These are phyloP conservation scores for Annulohypoxylon nitens DNA, from an alignment of 495 filamentous ascomycete species.

Conservation along the genomic window DNA sequence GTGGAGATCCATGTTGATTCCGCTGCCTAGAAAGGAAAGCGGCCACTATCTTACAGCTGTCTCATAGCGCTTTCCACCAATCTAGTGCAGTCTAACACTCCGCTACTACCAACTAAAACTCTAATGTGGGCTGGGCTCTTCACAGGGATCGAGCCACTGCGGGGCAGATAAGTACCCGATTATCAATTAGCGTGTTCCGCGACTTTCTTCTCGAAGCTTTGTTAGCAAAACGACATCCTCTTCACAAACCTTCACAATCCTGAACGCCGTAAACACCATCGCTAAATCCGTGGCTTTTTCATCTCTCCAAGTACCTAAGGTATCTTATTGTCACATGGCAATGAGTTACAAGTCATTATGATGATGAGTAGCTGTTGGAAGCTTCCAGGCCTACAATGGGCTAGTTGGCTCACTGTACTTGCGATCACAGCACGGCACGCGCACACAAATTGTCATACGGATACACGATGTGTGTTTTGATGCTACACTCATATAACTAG, in stretches of 20 bases:
- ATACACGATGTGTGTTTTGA: too few species aligned
- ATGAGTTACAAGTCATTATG: background rate
- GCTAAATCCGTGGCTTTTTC: background rate
- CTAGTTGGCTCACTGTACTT: too few species aligned
- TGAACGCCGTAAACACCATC: background rate
- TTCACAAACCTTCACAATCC: slow-evolving; percentile 16
- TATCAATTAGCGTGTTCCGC: slow-evolving; percentile 16
- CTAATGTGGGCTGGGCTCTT: background rate
- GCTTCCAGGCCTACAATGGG: too few species aligned
- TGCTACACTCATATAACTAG: too few species aligned
- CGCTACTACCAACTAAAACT: background rate
- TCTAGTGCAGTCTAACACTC: background rate
- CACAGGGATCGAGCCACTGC: slow-evolving; percentile 16
- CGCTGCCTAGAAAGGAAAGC: slow-evolving; percentile 36
- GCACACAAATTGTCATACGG: too few species aligned
- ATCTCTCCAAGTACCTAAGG: background rate
- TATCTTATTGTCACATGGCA: background rate
- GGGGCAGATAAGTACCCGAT: slow-evolving; percentile 21
- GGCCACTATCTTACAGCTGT: slow-evolving; percentile 31
- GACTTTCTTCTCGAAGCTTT: slow-evolving; percentile 15
- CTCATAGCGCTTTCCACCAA: slow-evolving; percentile 28
- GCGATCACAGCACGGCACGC: too few species aligned
- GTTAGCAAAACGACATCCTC: slow-evolving; percentile 18
- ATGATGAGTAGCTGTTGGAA: background rate
- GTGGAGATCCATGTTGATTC: slow-evolving; percentile 37